Evolutionary conservation across 305 asterid genomes (phyloP).

Genomic region (Striga hermonthica): DNA sequence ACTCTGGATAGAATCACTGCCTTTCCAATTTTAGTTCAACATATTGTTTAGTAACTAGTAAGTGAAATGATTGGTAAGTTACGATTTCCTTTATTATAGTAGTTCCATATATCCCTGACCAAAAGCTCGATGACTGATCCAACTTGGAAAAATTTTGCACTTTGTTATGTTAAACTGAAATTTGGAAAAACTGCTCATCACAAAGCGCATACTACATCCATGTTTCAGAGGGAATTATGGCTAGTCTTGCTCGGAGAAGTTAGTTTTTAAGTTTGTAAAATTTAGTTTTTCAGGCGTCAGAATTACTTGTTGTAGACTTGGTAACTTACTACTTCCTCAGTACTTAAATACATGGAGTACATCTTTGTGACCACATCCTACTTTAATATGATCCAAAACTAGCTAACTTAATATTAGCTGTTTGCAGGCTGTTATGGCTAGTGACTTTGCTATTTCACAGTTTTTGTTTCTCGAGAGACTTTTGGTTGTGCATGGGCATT

Average conservation of each 20-base stretch:
- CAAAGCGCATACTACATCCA: too few species aligned
- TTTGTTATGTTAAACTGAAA: too few species aligned
- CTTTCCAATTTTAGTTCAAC: too few species aligned
- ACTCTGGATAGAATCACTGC: too few species aligned
- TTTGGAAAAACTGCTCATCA: too few species aligned
- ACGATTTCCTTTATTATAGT: too few species aligned
- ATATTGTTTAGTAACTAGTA: too few species aligned
- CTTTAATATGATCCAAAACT: constrained; percentile 23
- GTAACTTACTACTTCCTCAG: background rate
- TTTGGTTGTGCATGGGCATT: constrained; percentile 87
- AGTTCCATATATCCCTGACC: too few species aligned
- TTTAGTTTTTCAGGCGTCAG: background rate
- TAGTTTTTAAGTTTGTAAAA: background rate
- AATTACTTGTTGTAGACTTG: background rate
- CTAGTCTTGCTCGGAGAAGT: background rate
- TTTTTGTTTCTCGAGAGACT: constrained; percentile 79
- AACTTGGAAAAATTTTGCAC: too few species aligned
- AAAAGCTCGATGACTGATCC: too few species aligned
- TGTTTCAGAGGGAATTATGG: too few species aligned
- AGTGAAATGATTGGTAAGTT: too few species aligned
- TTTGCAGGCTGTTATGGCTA: constrained; percentile 98
- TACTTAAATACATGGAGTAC: background rate
- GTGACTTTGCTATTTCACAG: constrained; percentile 93
- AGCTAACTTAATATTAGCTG: constrained; percentile 38
- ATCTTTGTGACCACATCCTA: constrained; percentile 10